Percentiles rank a stretch among this genome's conserved stretches.
phyloP scores from a whole-genome alignment of 306 rosid genomes.

The Canavalia gladiata region DNA sequence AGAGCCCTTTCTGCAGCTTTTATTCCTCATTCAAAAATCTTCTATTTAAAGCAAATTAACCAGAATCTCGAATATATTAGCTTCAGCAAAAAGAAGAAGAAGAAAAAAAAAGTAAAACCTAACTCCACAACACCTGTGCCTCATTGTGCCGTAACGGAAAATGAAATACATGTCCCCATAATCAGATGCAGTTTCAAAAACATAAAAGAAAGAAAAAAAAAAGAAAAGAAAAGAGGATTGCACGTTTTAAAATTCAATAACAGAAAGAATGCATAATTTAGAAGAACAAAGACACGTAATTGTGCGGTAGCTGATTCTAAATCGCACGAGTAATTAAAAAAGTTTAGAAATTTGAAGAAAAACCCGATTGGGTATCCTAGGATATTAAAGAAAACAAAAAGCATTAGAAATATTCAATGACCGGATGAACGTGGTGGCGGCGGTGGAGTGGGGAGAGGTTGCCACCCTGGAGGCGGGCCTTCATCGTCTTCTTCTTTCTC shows the following conservation, averaged over 20 bases:
- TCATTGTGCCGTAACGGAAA: background rate
- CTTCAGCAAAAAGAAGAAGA: background rate
- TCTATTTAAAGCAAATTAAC: slow-evolving; percentile 6
- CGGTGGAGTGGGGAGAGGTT: slow-evolving; percentile 53
- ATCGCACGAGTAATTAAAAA: background rate
- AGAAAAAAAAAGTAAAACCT: slow-evolving; percentile 3
- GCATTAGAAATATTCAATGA: slow-evolving; percentile 30
- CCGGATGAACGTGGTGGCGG: slow-evolving; percentile 54
- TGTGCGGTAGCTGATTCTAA: background rate
- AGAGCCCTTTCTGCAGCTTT: slow-evolving; percentile 5
- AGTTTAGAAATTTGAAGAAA: background rate
- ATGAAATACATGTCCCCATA: background rate
- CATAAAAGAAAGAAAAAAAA: too few species aligned
- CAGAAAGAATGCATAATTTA: background rate
- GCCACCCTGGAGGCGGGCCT: slow-evolving; percentile 84
- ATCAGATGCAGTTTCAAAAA: background rate
- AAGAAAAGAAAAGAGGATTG: background rate
- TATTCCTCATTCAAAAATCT: background rate
- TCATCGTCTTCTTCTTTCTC: slow-evolving; percentile 65
- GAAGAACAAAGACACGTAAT: background rate
- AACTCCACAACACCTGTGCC: background rate
- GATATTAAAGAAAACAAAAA: background rate
- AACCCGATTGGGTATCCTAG: slow-evolving; percentile 5
- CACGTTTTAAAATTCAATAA: background rate
- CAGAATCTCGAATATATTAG: slow-evolving; percentile 24